Conservation (phyloP, 1,284 basidiomycete genomes). For the Cutaneotrichosporon dermatis region DNA sequence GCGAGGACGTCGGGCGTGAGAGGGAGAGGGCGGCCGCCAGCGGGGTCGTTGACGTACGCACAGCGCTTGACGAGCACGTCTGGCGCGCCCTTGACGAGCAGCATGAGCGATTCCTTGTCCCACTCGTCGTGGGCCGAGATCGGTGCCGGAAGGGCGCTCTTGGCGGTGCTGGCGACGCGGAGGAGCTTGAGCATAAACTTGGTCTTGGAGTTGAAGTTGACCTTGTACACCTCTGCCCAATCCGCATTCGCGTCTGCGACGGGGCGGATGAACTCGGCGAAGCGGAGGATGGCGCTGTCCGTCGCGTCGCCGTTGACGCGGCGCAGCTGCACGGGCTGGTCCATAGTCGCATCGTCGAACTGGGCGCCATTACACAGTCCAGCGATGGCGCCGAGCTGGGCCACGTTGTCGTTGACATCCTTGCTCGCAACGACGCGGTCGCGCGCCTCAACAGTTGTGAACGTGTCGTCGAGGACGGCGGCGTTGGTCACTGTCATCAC, state of each 20-base stretch:
- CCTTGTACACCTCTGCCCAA: conserved; percentile 48
- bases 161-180: not conserved
- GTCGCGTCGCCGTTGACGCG: conserved; percentile 61
- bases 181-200: conserved; percentile 60
- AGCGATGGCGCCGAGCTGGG: conserved; percentile 53
- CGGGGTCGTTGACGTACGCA: conserved; percentile 45
- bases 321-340: conserved; percentile 52
- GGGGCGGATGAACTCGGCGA: conserved; percentile 54
- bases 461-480: conserved; percentile 50
- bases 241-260: conserved; percentile 38
- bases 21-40: conserved; percentile 46
- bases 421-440: conserved; percentile 26
- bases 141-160: not conserved
- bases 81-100: conserved; percentile 59
- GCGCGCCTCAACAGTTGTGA: conserved; percentile 36
- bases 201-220: conserved; percentile 62
- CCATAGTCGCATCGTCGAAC: conserved; percentile 51
- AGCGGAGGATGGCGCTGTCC: conserved; percentile 59
- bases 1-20: conserved; percentile 41
- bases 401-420: conserved; percentile 9
- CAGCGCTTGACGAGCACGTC: conserved; percentile 58
- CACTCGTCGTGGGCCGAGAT: conserved; percentile 20
- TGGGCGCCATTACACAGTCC: conserved; percentile 62
- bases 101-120: conserved; percentile 33
- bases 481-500: conserved; percentile 52